phyloP scores from a whole-genome alignment of 495 filamentous ascomycete species.

The Podospora bellae-mahoneyi region DNA sequence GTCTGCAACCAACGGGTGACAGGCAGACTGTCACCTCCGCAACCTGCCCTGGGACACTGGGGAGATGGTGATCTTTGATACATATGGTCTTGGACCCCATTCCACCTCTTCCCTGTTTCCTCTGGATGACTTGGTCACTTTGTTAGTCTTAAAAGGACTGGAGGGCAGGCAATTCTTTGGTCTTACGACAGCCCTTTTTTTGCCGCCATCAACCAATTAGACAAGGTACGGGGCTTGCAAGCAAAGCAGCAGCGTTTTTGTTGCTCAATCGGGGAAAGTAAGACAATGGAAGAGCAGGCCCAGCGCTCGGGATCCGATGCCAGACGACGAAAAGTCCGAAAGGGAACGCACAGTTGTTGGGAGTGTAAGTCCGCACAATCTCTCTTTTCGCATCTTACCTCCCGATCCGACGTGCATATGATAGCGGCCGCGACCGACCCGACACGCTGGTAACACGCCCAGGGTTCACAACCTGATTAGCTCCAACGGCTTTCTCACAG shows the following conservation, averaged over 20 bases:
- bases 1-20: slow-evolving; percentile 2
- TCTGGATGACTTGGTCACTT: neutral
- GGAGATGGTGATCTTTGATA: neutral
- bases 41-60: neutral
- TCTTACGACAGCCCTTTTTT: neutral
- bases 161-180: neutral
- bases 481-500: neutral
- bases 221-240: too few relatives aligned
- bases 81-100: neutral
- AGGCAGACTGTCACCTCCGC: neutral
- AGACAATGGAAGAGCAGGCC: neutral
- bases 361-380: slow-evolving; percentile 44
- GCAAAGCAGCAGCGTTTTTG: neutral
- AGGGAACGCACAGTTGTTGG: slow-evolving; percentile 55
- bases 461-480: neutral
- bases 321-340: slow-evolving; percentile 48
- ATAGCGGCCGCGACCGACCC: slow-evolving; percentile 2
- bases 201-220: neutral
- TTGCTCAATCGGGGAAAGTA: neutral
- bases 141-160: neutral
- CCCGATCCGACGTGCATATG: neutral
- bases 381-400: slow-evolving; percentile 1
- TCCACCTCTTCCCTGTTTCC: neutral
- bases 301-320: slow-evolving; percentile 15
- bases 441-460: neutral